Conservation (phyloP, 192 early-diverging fungal species). For the Coemansia aciculifera region DNA sequence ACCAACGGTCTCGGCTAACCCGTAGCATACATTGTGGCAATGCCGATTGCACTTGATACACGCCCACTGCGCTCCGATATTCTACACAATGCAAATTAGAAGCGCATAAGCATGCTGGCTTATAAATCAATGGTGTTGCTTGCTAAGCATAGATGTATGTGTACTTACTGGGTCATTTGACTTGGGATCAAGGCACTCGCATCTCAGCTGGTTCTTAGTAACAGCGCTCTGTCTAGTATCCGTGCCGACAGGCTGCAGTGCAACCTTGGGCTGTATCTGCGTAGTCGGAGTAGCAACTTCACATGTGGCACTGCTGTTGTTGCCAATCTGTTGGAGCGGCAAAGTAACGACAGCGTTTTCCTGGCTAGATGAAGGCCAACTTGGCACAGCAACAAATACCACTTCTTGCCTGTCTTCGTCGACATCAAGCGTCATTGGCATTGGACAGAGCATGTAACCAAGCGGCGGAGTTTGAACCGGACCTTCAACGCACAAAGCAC, state of each 20-base stretch:
- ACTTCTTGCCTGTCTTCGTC: slow-evolving; percentile 22
- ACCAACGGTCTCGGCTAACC: neutral
- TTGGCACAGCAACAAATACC: slow-evolving; percentile 34
- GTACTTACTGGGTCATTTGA: slow-evolving; percentile 19
- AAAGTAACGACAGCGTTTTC: neutral
- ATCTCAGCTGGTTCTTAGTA: neutral
- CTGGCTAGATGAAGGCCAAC: neutral
- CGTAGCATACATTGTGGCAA: slow-evolving; percentile 33
- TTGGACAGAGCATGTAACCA: slow-evolving; percentile 23
- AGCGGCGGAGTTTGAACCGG: slow-evolving; percentile 33
- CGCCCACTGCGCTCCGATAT: slow-evolving; percentile 16
- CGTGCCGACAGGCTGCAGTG: too few species aligned
- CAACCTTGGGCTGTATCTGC: neutral
- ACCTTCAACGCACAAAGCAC: slow-evolving; percentile 42
- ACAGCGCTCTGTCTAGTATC: too few species aligned
- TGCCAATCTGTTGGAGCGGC: neutral
- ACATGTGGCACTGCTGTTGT: too few species aligned
- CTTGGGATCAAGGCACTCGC: slow-evolving; percentile 15
- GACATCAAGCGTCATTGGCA: slow-evolving; percentile 29
- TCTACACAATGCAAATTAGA: neutral
- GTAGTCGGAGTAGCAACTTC: neutral
- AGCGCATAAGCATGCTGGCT: neutral
- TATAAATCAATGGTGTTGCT: neutral
- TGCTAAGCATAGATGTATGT: neutral
- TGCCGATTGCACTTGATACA: slow-evolving; percentile 37